Conservation (phyloP, 2,329 filamentous ascomycete species). For the Hypoxylon sp. region DNA sequence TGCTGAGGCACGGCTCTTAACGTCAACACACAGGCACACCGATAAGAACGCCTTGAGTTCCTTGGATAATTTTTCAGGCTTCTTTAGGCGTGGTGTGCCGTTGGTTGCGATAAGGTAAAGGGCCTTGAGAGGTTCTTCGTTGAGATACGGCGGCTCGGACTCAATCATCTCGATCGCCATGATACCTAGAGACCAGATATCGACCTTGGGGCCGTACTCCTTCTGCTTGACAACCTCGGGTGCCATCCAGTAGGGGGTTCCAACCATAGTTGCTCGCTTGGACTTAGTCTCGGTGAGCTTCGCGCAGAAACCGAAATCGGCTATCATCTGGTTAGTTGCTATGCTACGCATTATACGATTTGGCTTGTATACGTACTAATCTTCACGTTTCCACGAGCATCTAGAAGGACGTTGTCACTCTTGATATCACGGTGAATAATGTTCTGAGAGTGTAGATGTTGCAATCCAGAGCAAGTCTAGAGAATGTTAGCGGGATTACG, state of each 20-base stretch:
- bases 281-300: conserved; percentile 97
- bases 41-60: conserved; percentile 97
- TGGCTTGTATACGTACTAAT: conserved; percentile 73
- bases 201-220: conserved; percentile 97
- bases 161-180: conserved; percentile 99
- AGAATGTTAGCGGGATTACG: conserved; percentile 32
- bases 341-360: neutral
- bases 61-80: conserved; percentile 96
- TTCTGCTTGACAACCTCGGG: conserved; percentile 99
- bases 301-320: conserved; percentile 98
- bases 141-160: conserved; percentile 95
- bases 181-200: conserved; percentile 98
- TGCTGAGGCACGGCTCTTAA: conserved; percentile 91
- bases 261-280: conserved; percentile 99
- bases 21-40: conserved; percentile 95
- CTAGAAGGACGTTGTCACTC: conserved; percentile 96
- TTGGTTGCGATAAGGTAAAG: conserved; percentile 98
- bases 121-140: conserved; percentile 96
- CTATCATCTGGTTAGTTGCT: conserved; percentile 61
- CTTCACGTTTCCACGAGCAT: conserved; percentile 94
- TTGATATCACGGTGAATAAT: conserved; percentile 99
- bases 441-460: conserved; percentile 93
- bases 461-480: conserved; percentile 92
- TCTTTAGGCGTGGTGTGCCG: conserved; percentile 95
- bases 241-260: conserved; percentile 99